These are phyloP conservation scores for Houttuynia cordata DNA, from an alignment of 164 flowering plant genomes.

Conservation along the genomic window DNA sequence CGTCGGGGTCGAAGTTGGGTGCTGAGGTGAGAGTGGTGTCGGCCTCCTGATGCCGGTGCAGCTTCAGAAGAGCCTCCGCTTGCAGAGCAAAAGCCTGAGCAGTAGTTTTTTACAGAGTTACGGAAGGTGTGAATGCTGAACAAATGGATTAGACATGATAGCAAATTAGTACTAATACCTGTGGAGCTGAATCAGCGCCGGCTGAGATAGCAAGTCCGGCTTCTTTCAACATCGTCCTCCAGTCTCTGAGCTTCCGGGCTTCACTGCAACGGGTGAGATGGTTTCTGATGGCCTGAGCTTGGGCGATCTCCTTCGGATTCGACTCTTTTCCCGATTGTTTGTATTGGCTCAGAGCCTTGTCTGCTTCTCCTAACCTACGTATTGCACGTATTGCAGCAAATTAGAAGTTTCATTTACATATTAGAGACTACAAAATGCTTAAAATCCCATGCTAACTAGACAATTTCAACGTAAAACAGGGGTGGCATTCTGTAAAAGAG, in stretches of 20 bases:
- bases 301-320: slow-evolving; percentile 18
- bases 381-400: neutral
- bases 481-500: too few relatives aligned
- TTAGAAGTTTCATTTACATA: neutral
- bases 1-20: slow-evolving; percentile 28
- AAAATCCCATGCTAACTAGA: too few relatives aligned
- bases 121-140: too few relatives aligned
- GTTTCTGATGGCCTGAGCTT: slow-evolving; percentile 34
- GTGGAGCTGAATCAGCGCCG: slow-evolving; percentile 75
- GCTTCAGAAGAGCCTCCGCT: slow-evolving; percentile 70
- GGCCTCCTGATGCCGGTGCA: slow-evolving; percentile 64
- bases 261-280: slow-evolving; percentile 33
- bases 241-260: slow-evolving; percentile 39
- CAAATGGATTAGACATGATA: too few relatives aligned
- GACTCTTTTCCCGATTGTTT: slow-evolving; percentile 32
- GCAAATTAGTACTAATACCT: slow-evolving; percentile 40
- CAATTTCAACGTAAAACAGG: too few relatives aligned
- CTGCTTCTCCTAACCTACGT: slow-evolving; percentile 66
- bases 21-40: slow-evolving; percentile 20
- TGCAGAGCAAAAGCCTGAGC: slow-evolving; percentile 44
- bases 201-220: slow-evolving; percentile 32
- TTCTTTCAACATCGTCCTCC: slow-evolving; percentile 44
- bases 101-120: neutral
- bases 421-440: too few relatives aligned
- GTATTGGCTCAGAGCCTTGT: slow-evolving; percentile 53